phyloP scores from a whole-genome alignment of 2,329 filamentous ascomycete genomes.

The Aspergillus sp. region DNA sequence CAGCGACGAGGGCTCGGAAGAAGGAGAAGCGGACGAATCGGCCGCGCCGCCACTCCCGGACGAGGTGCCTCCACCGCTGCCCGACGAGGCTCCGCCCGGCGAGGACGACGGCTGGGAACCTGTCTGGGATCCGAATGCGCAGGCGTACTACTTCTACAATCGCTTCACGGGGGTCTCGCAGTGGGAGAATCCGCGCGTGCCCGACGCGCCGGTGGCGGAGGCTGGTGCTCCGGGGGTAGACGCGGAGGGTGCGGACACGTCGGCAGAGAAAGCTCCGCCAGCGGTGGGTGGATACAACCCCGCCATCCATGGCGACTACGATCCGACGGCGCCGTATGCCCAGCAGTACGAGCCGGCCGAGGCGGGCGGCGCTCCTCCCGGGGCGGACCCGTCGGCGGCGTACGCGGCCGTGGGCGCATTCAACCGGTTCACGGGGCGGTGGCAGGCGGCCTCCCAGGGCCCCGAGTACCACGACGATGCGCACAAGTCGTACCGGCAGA shows the following conservation, averaged over 20 bases:
- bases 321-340: constrained; percentile 93
- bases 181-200: constrained; percentile 83
- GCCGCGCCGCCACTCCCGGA: constrained; percentile 42
- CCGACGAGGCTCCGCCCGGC: constrained; percentile 52
- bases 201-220: constrained; percentile 39
- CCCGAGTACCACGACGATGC: constrained; percentile 82
- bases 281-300: constrained; percentile 82
- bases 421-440: constrained; percentile 86
- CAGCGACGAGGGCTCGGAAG: constrained; percentile 13
- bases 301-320: constrained; percentile 93
- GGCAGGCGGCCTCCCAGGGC: constrained; percentile 66
- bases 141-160: constrained; percentile 83
- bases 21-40: constrained; percentile 18
- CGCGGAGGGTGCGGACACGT: constrained; percentile 38
- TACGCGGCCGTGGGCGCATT: constrained; percentile 75
- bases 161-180: constrained; percentile 72
- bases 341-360: constrained; percentile 50
- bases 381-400: constrained; percentile 45
- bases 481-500: constrained; percentile 80
- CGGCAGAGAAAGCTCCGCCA: constrained; percentile 34
- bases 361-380: constrained; percentile 30
- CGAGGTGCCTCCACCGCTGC: constrained; percentile 49
- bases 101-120: constrained; percentile 75
- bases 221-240: constrained; percentile 27
- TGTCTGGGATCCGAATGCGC: constrained; percentile 68